A percentile compares a stretch with the other conserved stretches of the same genome.
phyloP scores from a whole-genome alignment of 495 filamentous ascomycete species.

The Rhizodiscina lignyota region DNA sequence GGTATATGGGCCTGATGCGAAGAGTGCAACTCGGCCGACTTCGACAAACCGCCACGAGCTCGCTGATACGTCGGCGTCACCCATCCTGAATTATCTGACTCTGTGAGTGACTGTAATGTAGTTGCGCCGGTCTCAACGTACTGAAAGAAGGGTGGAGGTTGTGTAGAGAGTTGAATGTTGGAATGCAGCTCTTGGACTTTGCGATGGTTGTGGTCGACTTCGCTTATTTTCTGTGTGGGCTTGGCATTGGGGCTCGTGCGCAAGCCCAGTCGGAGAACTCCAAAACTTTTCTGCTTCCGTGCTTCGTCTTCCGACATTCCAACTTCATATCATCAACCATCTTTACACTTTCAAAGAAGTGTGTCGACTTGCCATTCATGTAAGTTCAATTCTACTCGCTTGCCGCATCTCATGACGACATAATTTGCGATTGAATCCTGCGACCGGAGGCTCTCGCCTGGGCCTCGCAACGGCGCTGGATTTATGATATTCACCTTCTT shows the following conservation, averaged over 20 bases:
- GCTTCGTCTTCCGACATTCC: background rate
- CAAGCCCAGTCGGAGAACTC: background rate
- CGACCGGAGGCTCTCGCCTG: conserved; percentile 71
- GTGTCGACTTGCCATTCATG: background rate
- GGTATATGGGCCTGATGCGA: conserved; percentile 56
- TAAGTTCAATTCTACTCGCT: conserved; percentile 3
- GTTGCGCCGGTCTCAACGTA: background rate
- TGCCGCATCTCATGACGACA: conserved; percentile 40
- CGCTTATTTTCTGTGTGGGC: no score
- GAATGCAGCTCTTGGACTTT: background rate
- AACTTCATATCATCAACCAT: background rate
- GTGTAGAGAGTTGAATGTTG: background rate
- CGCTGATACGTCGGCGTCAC: conserved; percentile 49
- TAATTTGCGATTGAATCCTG: conserved; percentile 96
- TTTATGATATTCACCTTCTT: conserved; percentile 83
- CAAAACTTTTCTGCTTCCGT: background rate
- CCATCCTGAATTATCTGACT: conserved; percentile 27
- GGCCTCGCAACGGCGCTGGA: conserved; percentile 53
- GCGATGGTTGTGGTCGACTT: background rate
- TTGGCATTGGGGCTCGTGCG: no score
- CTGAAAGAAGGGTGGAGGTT: background rate
- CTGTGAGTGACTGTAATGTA: background rate
- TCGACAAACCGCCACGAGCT: conserved; percentile 85
- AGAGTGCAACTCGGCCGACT: conserved; percentile 86
- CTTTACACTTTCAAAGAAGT: background rate